Percentiles rank a stretch among this genome's conserved stretches.
Conservation (phyloP, 2,329 filamentous ascomycete species). For the Aureobasidium sp. region DNA sequence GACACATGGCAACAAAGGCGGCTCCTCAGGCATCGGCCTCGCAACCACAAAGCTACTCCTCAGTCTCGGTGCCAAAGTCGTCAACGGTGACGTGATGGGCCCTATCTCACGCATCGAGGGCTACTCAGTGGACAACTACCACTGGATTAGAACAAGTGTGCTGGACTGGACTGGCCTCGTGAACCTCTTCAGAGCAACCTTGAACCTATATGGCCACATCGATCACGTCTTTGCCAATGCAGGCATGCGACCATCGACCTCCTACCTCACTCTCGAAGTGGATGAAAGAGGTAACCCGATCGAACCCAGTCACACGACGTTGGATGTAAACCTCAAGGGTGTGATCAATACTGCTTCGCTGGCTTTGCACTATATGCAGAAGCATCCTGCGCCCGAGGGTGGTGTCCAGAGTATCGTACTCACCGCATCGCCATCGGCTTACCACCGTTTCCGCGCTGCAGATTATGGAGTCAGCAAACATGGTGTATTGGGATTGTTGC, state of each 20-base stretch:
- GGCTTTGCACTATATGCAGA: conserved; percentile 41
- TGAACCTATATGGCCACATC: conserved; percentile 35
- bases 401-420: conserved; percentile 44
- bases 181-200: conserved; percentile 46
- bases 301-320: conserved; percentile 30
- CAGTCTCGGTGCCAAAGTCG: conserved; percentile 47
- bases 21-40: conserved; percentile 55
- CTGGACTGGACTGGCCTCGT: conserved; percentile 45
- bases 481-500: conserved; percentile 48
- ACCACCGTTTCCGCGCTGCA: conserved; percentile 44
- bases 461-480: conserved; percentile 53
- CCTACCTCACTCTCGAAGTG: conserved; percentile 25
- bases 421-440: conserved; percentile 43
- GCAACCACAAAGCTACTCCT: conserved; percentile 49
- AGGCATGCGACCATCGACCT: conserved; percentile 41
- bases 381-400: conserved; percentile 23
- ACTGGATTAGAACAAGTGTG: conserved; percentile 27
- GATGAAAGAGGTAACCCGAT: conserved; percentile 31
- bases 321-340: conserved; percentile 38
- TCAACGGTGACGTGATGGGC: conserved; percentile 48
- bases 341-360: conserved; percentile 37
- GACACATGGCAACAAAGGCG: conserved; percentile 33
- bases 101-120: conserved; percentile 19
- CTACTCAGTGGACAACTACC: conserved; percentile 14
- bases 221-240: conserved; percentile 41